These are phyloP conservation scores for Globisporangium spiculum DNA, from an alignment of 352 stramenopile genomes.

Conservation along the genomic window DNA sequence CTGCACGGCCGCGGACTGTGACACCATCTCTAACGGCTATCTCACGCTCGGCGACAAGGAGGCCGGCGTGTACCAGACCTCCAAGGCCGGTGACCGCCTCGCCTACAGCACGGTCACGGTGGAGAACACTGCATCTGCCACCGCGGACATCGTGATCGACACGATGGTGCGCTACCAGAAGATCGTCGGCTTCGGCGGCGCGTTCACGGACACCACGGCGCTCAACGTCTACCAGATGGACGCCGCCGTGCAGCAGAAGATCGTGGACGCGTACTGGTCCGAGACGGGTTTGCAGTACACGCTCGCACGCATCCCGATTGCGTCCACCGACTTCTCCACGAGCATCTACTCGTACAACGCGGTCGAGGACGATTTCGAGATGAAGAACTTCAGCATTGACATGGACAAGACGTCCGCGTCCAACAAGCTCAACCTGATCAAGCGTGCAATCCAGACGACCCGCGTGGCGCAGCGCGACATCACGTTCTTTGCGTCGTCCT, in stretches of 20 bases:
- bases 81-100: slow-evolving; percentile 45
- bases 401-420: slow-evolving; percentile 60
- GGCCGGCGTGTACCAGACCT: slow-evolving; percentile 49
- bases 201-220: slow-evolving; percentile 85
- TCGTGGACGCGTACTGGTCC: slow-evolving; percentile 82
- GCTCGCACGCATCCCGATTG: slow-evolving; percentile 82
- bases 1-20: slow-evolving; percentile 46
- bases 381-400: slow-evolving; percentile 81
- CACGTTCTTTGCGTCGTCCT: slow-evolving; percentile 74
- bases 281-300: slow-evolving; percentile 81
- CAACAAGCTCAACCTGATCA: slow-evolving; percentile 75
- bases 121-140: slow-evolving; percentile 14
- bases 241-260: slow-evolving; percentile 47
- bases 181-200: slow-evolving; percentile 87
- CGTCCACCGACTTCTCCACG: slow-evolving; percentile 84
- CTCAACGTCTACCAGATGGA: slow-evolving; percentile 78
- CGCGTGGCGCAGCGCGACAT: slow-evolving; percentile 39
- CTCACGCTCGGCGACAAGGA: slow-evolving; percentile 31
- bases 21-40: slow-evolving; percentile 53
- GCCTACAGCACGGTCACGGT: slow-evolving; percentile 36
- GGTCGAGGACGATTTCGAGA: slow-evolving; percentile 68
- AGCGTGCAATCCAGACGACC: slow-evolving; percentile 44
- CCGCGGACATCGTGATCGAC: slow-evolving; percentile 47
- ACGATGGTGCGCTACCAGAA: slow-evolving; percentile 58
- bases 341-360: slow-evolving; percentile 87